Evolutionary conservation across 2,329 filamentous ascomycete species (phyloP), one percentile per base, ranked within the genome.

Genomic region (Cryoendolithus antarcticus): DNA sequence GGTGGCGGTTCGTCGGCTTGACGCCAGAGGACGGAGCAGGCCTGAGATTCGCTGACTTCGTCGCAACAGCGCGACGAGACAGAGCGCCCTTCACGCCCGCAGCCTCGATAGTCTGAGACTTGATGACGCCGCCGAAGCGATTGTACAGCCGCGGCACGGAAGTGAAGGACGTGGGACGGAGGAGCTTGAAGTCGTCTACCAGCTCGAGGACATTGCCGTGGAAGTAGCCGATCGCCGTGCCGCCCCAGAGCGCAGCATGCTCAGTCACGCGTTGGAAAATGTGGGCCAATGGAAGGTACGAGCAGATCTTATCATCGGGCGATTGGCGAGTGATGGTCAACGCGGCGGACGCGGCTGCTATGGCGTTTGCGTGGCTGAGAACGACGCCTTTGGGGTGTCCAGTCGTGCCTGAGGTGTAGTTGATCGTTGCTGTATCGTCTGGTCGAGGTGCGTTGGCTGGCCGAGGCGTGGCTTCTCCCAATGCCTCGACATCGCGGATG

Each of bases 81-180:
- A 98, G 64, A 1, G 82, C 71, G 28, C 91, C 91, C 59, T 77
- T 82, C 56, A 95, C 62, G 15, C 89, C 91, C 1, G 80, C 69
- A 2, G 82, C 78, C 48, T 94, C 75, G 19, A 94, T 58, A 0
- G 88, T 94, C 15, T 80, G 75, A 2, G 80, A 72, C 51, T 82
- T 82, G 52, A 98, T 82, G 24, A 80, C 86, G 41, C 77, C 77
- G 49, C 82, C 85, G 61, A 96, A 93, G 37, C 86, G 78, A 62
- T 93, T 95, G 70, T 78, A 96, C 8, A 98, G 72, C 46, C 91
- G 78, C 0, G 91, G 91, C 2, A 98, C 91, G 10, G 86, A 93
- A 51, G 82, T 77, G 60, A 98, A 86, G 8, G 73, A 72, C 9
- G 82, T 91, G 0, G 91, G 91, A 43, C 78, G 76, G 40, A 98